Base-by-base conservation (phyloP, 257 asterid species). In the Anisodus tanguticus region DNA sequence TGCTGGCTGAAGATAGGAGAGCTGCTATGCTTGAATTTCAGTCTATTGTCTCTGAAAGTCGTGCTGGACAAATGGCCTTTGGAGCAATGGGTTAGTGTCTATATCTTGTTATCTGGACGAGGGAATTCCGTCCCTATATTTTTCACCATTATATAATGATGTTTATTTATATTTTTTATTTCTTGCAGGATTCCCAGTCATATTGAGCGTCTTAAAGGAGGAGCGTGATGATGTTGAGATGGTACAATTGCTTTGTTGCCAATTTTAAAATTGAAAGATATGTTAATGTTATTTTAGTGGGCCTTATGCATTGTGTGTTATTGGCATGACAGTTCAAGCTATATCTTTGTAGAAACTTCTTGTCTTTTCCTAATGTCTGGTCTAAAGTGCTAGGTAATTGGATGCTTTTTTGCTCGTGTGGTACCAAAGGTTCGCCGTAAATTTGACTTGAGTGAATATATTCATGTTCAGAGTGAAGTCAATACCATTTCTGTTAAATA, bases 161-260 rank as follows among this genome's bases (percentile, higher is more conserved):
- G 82, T 82, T 79, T 80, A 12, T 84, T 81, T 77, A 53, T 5
- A 6, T 43, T 5, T 78, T 89, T 47, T 39, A 85, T 90, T 78
- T 79, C 84, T 58, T 85, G 85, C 93, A 95, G 99, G 98, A 74
- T 95, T 97, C 86, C 99, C 98, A 55, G 94, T 93, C 54, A 88
- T 95, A 26, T 81, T 97, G 87, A 89, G 90, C 84, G 95, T 97
- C 89, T 90, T 97, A 82, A 93, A 90, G 92, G 98, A 97, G 91
- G 99, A 94, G 86, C 97, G 97, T 4, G 97, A 97, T 87, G 99
- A 95, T 90, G 89, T 90, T 82, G 99, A 97, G 92, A 92, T 95
- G 99, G 99, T 82, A 82, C 19, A 47, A 43, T 68, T 68, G 57
- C 72, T 76, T 58, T 60, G 69, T 57, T 77, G 31, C 58, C 60